Evolutionary conservation across 148 eudicot genomes (phyloP).

Genomic region (Simmondsia chinensis): DNA sequence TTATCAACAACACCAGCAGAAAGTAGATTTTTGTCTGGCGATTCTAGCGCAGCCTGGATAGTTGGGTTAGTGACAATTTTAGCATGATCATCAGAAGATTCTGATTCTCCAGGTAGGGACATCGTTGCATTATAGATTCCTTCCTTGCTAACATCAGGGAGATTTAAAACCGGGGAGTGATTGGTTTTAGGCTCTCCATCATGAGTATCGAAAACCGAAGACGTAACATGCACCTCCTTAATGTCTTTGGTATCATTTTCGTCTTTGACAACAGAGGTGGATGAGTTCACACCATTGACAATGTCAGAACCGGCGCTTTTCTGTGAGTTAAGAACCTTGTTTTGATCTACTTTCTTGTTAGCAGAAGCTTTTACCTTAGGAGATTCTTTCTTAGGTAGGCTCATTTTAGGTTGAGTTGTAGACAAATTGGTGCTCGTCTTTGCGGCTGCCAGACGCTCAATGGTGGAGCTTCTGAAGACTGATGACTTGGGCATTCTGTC

Average conservation of each 20-base stretch:
- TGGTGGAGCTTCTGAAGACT: conserved; percentile 60
- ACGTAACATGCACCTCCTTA: conserved; percentile 33
- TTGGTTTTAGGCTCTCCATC: conserved; percentile 16
- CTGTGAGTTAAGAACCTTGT: too few species aligned
- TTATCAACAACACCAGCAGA: conserved; percentile 9
- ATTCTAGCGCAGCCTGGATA: conserved; percentile 18
- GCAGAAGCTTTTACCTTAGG: conserved; percentile 24
- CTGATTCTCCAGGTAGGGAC: conserved; percentile 8
- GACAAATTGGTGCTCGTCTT: conserved; percentile 29
- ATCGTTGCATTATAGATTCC: conserved; percentile 9
- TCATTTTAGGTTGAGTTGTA: conserved; percentile 22
- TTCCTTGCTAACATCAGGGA: conserved; percentile 10
- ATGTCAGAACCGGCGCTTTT: conserved; percentile 12
- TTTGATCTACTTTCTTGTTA: background rate
- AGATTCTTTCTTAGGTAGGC: conserved; percentile 23
- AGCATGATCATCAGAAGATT: conserved; percentile 11
- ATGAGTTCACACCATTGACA: conserved; percentile 10
- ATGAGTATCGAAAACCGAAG: conserved; percentile 19
- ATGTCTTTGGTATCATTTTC: conserved; percentile 24
- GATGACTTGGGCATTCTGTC: conserved; percentile 37
- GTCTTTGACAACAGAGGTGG: conserved; percentile 17
- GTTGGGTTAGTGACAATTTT: conserved; percentile 8
- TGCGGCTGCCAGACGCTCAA: conserved; percentile 65
- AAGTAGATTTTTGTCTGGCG: conserved; percentile 13
- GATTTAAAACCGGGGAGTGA: conserved; percentile 8